Percentiles rank a stretch among this genome's conserved stretches.
Evolutionary conservation across 495 filamentous ascomycete species (phyloP).

Genomic region (Beverwykella pulmonaria): DNA sequence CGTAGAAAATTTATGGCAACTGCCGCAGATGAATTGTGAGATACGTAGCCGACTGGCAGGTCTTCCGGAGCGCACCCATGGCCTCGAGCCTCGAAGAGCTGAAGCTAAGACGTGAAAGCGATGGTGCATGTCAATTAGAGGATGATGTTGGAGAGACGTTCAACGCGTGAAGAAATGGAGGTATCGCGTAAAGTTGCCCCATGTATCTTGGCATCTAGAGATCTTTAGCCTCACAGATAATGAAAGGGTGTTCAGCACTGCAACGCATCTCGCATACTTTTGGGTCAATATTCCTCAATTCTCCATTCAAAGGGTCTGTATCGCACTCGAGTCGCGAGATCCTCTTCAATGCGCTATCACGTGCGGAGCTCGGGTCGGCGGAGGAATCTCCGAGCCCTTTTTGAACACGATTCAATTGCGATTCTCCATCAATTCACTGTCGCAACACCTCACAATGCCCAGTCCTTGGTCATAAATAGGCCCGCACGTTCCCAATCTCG

Average conservation of each 20-base stretch:
- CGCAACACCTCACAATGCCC: not conserved
- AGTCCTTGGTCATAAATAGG: not conserved
- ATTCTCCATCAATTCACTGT: not conserved
- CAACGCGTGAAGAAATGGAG: conserved; percentile 12
- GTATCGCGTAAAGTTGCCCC: conserved; percentile 20
- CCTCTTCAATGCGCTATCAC: not conserved
- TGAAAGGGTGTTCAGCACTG: too few species aligned
- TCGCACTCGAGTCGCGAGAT: too few species aligned
- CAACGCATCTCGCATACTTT: too few species aligned
- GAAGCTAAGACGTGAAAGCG: conserved; percentile 15
- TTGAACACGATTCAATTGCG: not conserved
- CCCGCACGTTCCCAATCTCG: too few species aligned
- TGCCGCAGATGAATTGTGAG: conserved; percentile 14
- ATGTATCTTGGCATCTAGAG: too few species aligned
- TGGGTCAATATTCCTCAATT: too few species aligned
- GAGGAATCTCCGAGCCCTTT: not conserved
- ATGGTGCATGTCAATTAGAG: conserved; percentile 21
- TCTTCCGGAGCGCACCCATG: not conserved
- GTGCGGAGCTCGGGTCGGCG: not conserved
- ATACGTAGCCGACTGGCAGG: not conserved
- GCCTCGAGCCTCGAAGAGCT: conserved; percentile 9
- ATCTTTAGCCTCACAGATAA: too few species aligned
- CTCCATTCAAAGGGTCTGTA: too few species aligned
- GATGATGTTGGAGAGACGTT: not conserved
- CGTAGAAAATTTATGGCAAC: conserved; percentile 26